Conservation (phyloP, 2,329 filamentous ascomycete genomes). For the Scedosporium dehoogii region DNA sequence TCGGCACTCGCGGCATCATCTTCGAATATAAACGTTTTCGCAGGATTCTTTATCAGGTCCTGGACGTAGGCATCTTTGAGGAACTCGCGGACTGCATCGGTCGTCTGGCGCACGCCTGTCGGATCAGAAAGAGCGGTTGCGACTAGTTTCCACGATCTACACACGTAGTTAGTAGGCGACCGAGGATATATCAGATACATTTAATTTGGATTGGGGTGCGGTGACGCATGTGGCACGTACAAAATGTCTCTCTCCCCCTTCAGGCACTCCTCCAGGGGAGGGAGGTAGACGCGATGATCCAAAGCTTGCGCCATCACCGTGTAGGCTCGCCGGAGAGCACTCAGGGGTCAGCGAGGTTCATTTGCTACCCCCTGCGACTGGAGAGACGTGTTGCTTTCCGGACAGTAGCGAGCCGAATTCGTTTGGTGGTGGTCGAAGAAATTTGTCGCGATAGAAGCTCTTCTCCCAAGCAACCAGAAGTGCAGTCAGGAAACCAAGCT, state of each 20-base stretch:
- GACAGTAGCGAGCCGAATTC: background rate
- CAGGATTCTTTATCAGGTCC: slow-evolving; percentile 57
- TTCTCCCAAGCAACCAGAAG: background rate
- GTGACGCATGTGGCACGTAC: slow-evolving; percentile 40
- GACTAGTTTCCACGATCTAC: slow-evolving; percentile 52
- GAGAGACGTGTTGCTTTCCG: background rate
- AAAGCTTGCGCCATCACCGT: slow-evolving; percentile 58
- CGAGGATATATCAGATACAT: background rate
- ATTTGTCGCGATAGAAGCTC: slow-evolving; percentile 1
- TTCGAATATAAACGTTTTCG: slow-evolving; percentile 56
- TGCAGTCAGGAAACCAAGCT: background rate
- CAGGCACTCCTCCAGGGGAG: slow-evolving; percentile 76
- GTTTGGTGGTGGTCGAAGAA: background rate
- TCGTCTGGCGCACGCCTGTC: slow-evolving; percentile 43
- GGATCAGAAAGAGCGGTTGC: slow-evolving; percentile 46
- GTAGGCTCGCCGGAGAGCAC: slow-evolving; percentile 4
- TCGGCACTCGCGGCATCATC: slow-evolving; percentile 55
- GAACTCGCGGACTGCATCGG: slow-evolving; percentile 53
- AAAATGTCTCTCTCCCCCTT: slow-evolving; percentile 70
- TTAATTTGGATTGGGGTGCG: background rate
- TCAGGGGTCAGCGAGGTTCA: background rate
- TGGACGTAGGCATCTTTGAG: slow-evolving; percentile 60
- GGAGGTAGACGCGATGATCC: slow-evolving; percentile 66
- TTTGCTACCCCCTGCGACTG: background rate
- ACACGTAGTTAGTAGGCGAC: background rate